Conservation (phyloP, 2,329 filamentous ascomycete species). For the Cercospora sp. region DNA sequence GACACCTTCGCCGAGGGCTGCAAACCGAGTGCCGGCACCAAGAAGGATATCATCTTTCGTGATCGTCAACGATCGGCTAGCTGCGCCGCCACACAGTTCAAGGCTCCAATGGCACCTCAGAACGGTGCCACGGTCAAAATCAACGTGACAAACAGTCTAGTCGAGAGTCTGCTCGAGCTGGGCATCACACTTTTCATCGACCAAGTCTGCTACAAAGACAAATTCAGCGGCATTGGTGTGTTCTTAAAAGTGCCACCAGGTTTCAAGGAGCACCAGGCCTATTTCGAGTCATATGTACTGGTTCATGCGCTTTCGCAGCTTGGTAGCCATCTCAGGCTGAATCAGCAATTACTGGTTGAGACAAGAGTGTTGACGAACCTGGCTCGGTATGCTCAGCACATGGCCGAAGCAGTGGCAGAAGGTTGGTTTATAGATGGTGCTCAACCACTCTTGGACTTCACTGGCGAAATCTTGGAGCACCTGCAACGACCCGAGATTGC, state of each 20-base stretch:
- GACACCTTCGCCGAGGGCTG: slow-evolving; percentile 34
- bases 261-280: slow-evolving; percentile 90
- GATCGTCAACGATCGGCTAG: slow-evolving; percentile 69
- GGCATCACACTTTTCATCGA: slow-evolving; percentile 80
- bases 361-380: slow-evolving; percentile 85
- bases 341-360: slow-evolving; percentile 73
- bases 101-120: slow-evolving; percentile 60
- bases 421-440: slow-evolving; percentile 94
- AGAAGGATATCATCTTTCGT: slow-evolving; percentile 89
- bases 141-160: slow-evolving; percentile 65
- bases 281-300: slow-evolving; percentile 89
- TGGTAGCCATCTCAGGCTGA: slow-evolving; percentile 67
- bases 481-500: slow-evolving; percentile 82
- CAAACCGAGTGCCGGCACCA: slow-evolving; percentile 60
- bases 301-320: slow-evolving; percentile 72
- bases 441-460: slow-evolving; percentile 79
- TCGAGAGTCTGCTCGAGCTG: slow-evolving; percentile 76
- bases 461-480: slow-evolving; percentile 82
- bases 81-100: slow-evolving; percentile 63
- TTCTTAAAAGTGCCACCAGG: slow-evolving; percentile 88
- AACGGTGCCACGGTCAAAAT: slow-evolving; percentile 53
- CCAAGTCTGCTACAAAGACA: slow-evolving; percentile 80
- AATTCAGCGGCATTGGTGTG: slow-evolving; percentile 83
- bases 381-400: slow-evolving; percentile 74
- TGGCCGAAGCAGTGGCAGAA: slow-evolving; percentile 89